Evolutionary conservation across 257 asterid genomes (phyloP), one percentile per base, ranked within the genome.

Genomic region (Verbena officinalis): DNA sequence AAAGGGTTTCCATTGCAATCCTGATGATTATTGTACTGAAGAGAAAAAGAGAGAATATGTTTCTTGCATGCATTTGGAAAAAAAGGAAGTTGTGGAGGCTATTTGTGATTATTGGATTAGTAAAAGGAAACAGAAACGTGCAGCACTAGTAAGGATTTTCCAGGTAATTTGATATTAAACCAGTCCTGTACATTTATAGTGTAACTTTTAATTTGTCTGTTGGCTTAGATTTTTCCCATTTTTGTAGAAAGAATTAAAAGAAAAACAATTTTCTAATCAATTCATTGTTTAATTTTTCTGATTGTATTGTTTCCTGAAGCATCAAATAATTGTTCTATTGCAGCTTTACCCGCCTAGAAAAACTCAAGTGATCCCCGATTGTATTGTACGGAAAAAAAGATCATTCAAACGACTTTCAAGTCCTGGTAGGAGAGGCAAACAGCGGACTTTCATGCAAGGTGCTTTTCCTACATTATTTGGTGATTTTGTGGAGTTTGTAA

Each of bases 121-220:
- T n/a, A 44, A 44, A 21, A 17, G 51, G 51, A 44, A 44, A 44
- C 51, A 15, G 51, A 44, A 44, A 44, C 22, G 51, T n/a, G 51
- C 51, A 44, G 51, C 51, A 44, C 51, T 44, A 3, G 8, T 15
- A 6, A 44, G 51, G 21, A 15, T n/a, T n/a, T 44, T 44, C 51
- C 22, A 44, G 51, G 51, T 44, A 44, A n/a, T n/a, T n/a, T n/a
- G n/a, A n/a, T n/a, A n/a, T n/a, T n/a, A n/a, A n/a, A n/a, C n/a
- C n/a, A n/a, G n/a, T n/a, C n/a, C n/a, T n/a, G n/a, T n/a, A n/a
- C n/a, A n/a, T n/a, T n/a, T n/a, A n/a, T n/a, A n/a, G n/a, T n/a
- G n/a, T n/a, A n/a, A n/a, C n/a, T n/a, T n/a, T n/a, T n/a, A n/a
- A n/a, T n/a, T 42, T 42, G 48, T 16, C 12, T 42, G 48, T 42